Conservation (phyloP, 805 yeast genomes). For the Candida ortonii region DNA sequence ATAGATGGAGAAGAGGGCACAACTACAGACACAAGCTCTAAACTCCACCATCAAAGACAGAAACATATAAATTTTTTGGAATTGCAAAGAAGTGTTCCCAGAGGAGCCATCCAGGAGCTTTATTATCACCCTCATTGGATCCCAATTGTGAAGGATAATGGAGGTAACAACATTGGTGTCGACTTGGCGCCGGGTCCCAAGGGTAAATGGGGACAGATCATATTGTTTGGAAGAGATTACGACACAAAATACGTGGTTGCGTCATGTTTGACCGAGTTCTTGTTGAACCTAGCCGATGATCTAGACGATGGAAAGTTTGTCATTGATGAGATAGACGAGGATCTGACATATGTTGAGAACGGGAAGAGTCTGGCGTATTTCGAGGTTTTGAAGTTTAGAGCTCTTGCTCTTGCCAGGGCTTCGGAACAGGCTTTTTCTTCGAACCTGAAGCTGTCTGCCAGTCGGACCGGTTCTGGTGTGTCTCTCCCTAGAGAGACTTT, state of each 20-base stretch:
- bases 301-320: constrained; percentile 80
- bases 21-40: constrained; percentile 12
- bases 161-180: constrained; percentile 88
- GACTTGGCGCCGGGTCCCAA: constrained; percentile 80
- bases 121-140: constrained; percentile 94
- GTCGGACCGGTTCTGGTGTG: constrained; percentile 17
- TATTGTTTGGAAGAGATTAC: constrained; percentile 89
- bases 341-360: constrained; percentile 39
- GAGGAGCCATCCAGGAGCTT: constrained; percentile 63
- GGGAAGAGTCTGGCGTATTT: constrained; percentile 53
- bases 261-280: constrained; percentile 84
- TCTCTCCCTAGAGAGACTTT: constrained; percentile 34
- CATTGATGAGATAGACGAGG: constrained; percentile 62
- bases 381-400: constrained; percentile 70
- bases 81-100: constrained; percentile 71
- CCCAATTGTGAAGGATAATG: constrained; percentile 82
- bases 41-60: constrained; percentile 19
- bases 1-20: constrained; percentile 14
- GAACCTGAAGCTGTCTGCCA: constrained; percentile 15
- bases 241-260: constrained; percentile 88
- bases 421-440: constrained; percentile 8
- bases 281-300: constrained; percentile 80
- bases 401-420: constrained; percentile 36
- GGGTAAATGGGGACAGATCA: constrained; percentile 88
- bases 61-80: constrained; percentile 38